Conservation (phyloP, 1,284 basidiomycete genomes). For the Tremellales sp. region DNA sequence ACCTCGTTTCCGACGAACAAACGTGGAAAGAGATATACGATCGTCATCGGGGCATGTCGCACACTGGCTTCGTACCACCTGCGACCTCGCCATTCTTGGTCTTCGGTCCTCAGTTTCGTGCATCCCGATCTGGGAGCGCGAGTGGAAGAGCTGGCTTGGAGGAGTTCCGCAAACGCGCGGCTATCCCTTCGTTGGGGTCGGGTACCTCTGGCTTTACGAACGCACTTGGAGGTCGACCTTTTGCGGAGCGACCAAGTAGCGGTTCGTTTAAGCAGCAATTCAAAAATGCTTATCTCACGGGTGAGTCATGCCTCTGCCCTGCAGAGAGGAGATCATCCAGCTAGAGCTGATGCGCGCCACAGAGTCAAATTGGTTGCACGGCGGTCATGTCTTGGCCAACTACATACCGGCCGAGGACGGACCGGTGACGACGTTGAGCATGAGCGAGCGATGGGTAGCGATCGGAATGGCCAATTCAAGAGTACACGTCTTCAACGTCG, state of each 20-base stretch:
- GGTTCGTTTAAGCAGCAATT: constrained; percentile 56
- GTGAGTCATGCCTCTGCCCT: constrained; percentile 50
- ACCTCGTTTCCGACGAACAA: constrained; percentile 72
- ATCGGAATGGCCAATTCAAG: constrained; percentile 84
- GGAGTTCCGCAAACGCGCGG: neutral
- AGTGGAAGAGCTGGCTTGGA: neutral
- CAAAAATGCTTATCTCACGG: constrained; percentile 68
- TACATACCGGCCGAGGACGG: constrained; percentile 69
- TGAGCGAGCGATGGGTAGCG: constrained; percentile 81
- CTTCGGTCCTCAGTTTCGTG: constrained; percentile 10
- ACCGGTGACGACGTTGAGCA: constrained; percentile 80
- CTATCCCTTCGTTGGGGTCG: no score
- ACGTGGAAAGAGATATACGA: constrained; percentile 80
- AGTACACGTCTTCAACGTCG: constrained; percentile 81
- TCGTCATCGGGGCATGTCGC: constrained; percentile 53
- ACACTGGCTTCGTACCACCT: neutral
- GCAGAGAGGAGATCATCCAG: no score
- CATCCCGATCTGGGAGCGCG: neutral
- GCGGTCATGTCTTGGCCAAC: constrained; percentile 67
- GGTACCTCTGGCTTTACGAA: no score
- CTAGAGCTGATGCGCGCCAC: constrained; percentile 1
- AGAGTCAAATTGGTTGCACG: constrained; percentile 82
- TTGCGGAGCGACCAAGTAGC: neutral
- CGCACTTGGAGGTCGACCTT: neutral
- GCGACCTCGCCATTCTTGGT: neutral